Evolutionary conservation across 192 early-diverging fungal genomes (phyloP), one percentile per base, ranked within the genome.

Genomic region (Umbelopsis ramanniana): DNA sequence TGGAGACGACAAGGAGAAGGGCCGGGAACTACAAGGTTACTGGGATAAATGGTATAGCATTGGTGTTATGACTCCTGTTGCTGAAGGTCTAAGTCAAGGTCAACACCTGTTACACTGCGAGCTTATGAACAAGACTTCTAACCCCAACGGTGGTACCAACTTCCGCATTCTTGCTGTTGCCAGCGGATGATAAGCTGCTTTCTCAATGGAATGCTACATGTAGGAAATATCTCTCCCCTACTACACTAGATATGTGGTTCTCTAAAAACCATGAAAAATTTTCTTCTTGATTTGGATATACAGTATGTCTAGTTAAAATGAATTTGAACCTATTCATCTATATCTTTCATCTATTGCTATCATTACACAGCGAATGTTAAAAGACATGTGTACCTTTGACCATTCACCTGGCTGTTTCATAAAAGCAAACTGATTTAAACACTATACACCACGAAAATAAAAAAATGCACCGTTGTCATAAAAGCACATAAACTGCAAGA

Each of bases 131-230:
- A 72, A 72, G 52, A 72, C 52, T 12, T 55, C 52, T 8, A 55
- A 60, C 54, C 71, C 71, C 6, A 33, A 72, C 21, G 37, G 54
- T 5, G 71, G 71, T 14, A 72, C 71, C 17, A 17, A 72, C 38
- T 72, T 72, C 23, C 50, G 71, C 19, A 72, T 72, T 14, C 55
- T 72, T 35, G 71, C 71, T 17, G 55, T 72, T 29, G 55, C 55
- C 8, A 60, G 71, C 24, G 71, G 71, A 6, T 72, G 46, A 60
- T 22, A 63, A 14, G 4, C 29, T 29, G 14, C 5, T 12, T 52
- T 6, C 4, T 26, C 23, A 63, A 63, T 3, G 4, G 26, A 29
- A 35, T 0, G 6, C 5, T 63, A 63, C 26, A 50, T 9, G 29
- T 29, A 17, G 15, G 4, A 6, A 9, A 17, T n/a, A n/a, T n/a